Conservation (phyloP, 768 basidiomycete species). For the Rubroboletus satanas region DNA sequence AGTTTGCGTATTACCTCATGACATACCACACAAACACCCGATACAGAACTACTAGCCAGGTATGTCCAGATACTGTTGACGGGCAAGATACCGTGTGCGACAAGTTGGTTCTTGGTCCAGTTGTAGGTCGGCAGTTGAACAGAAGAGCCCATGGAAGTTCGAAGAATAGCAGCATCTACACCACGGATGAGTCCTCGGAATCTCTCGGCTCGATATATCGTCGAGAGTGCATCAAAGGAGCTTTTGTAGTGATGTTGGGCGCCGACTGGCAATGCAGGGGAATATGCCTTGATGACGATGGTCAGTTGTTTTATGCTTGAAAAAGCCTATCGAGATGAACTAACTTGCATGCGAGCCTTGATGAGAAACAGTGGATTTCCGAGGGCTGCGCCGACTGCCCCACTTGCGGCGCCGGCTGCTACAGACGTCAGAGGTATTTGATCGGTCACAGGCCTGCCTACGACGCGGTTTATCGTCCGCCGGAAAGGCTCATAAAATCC, state of each 20-base stretch:
- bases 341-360: conserved; percentile 95
- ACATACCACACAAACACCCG: conserved; percentile 88
- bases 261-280: conserved; percentile 90
- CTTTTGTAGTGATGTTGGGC: conserved; percentile 89
- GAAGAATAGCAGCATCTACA: conserved; percentile 87
- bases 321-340: neutral
- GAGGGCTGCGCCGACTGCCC: conserved; percentile 79
- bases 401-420: conserved; percentile 83
- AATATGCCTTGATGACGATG: conserved; percentile 68
- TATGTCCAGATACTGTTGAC: conserved; percentile 84
- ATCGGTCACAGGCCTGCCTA: conserved; percentile 61
- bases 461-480: conserved; percentile 56
- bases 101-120: conserved; percentile 81
- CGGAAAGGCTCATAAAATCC: conserved; percentile 97
- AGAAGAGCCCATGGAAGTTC: conserved; percentile 94
- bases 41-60: conserved; percentile 81
- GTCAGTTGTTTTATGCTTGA: neutral
- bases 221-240: conserved; percentile 75
- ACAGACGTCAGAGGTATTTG: conserved; percentile 76
- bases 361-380: conserved; percentile 93
- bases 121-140: conserved; percentile 97
- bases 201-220: conserved; percentile 76
- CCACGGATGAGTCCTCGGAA: conserved; percentile 81
- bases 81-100: conserved; percentile 61
- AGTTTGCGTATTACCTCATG: neutral